Conservation (phyloP, 1,139 yeast species). For the Candida sp. region DNA sequence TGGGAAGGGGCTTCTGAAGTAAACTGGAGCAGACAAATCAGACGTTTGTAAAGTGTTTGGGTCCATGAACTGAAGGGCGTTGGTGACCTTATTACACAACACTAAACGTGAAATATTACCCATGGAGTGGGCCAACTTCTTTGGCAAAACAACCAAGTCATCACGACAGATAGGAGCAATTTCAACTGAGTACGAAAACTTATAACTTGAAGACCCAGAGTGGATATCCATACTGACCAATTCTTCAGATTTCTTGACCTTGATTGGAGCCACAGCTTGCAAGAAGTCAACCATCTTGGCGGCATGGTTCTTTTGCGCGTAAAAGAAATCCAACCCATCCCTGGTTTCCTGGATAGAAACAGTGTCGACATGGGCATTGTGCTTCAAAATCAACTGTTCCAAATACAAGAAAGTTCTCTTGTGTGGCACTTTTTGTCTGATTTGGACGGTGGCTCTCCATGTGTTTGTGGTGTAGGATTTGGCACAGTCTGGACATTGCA, state of each 20-base stretch:
- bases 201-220: slow-evolving; percentile 85
- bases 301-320: slow-evolving; percentile 90
- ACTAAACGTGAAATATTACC: slow-evolving; percentile 88
- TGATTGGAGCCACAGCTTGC: slow-evolving; percentile 86
- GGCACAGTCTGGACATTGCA: slow-evolving; percentile 99
- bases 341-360: slow-evolving; percentile 90
- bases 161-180: slow-evolving; percentile 98
- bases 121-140: slow-evolving; percentile 78
- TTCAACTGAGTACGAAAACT: slow-evolving; percentile 92
- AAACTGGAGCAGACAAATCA: slow-evolving; percentile 75
- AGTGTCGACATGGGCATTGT: slow-evolving; percentile 95
- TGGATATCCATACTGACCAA: slow-evolving; percentile 92
- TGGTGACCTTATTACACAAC: slow-evolving; percentile 82
- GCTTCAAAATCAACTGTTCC: slow-evolving; percentile 93
- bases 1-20: slow-evolving; percentile 88
- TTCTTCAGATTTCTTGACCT: slow-evolving; percentile 86
- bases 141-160: slow-evolving; percentile 90
- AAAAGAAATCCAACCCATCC: slow-evolving; percentile 96
- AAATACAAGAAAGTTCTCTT: slow-evolving; percentile 94
- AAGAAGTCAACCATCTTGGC: slow-evolving; percentile 92
- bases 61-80: slow-evolving; percentile 84
- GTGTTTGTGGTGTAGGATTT: slow-evolving; percentile 95
- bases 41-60: slow-evolving; percentile 82
- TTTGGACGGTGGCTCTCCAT: slow-evolving; percentile 97
- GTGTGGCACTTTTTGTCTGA: slow-evolving; percentile 96